These are phyloP conservation scores for Wolfiporia cocos DNA, from an alignment of 1,284 basidiomycete genomes.

Conservation along the genomic window DNA sequence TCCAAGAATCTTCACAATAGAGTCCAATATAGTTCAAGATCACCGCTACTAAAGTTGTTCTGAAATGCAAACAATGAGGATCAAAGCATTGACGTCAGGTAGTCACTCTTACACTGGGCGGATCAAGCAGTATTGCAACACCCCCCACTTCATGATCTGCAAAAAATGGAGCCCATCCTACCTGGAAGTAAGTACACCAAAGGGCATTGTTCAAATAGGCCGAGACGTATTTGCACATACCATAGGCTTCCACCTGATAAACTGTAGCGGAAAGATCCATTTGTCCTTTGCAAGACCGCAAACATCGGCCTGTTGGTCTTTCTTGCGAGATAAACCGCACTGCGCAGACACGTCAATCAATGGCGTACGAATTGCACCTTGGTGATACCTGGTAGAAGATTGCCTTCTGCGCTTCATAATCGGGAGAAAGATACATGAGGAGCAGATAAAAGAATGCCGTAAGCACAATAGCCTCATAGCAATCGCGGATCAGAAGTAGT, in stretches of 20 bases:
- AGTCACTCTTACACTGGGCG: slow-evolving; percentile 47
- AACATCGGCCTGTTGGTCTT: slow-evolving; percentile 39
- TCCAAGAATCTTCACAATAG: slow-evolving; percentile 72
- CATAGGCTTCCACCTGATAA: slow-evolving; percentile 56
- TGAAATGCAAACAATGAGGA: slow-evolving; percentile 16
- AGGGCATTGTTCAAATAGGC: too few relatives aligned
- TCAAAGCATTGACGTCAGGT: neutral
- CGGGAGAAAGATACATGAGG: slow-evolving; percentile 64
- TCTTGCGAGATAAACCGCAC: slow-evolving; percentile 37
- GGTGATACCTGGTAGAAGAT: slow-evolving; percentile 52
- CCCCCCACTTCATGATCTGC: slow-evolving; percentile 75
- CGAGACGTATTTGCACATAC: too few relatives aligned
- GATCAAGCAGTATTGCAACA: slow-evolving; percentile 72
- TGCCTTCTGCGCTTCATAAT: slow-evolving; percentile 53
- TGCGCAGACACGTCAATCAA: neutral
- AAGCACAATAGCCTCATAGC: slow-evolving; percentile 66
- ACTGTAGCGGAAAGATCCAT: slow-evolving; percentile 71
- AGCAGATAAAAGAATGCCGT: slow-evolving; percentile 78
- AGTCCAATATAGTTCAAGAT: slow-evolving; percentile 58
- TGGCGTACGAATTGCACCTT: too few relatives aligned
- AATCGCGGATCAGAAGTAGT: slow-evolving; percentile 56
- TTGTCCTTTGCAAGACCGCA: too few relatives aligned
- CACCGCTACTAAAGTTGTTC: slow-evolving; percentile 61
- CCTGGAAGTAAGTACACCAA: too few relatives aligned
- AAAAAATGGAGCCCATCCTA: slow-evolving; percentile 68